Evolutionary conservation across 208 protist species (phyloP).

Genomic region (Leishmania amazonensis): DNA sequence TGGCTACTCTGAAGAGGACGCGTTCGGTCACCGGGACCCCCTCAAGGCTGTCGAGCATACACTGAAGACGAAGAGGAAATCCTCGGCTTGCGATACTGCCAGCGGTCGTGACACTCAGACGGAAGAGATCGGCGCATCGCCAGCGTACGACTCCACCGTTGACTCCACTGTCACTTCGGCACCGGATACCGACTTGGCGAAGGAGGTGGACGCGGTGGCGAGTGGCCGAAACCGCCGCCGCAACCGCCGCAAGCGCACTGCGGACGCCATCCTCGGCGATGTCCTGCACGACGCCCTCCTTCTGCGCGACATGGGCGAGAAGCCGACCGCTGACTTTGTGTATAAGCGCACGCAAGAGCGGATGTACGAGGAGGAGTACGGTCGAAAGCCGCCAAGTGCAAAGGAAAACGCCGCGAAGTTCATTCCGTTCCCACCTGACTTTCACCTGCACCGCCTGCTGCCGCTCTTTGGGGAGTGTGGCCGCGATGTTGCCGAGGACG

Average conservation of each 20-base stretch:
- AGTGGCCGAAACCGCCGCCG: constrained; percentile 40
- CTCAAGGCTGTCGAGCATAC: constrained; percentile 41
- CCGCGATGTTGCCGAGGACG: neutral
- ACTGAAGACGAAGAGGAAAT: constrained; percentile 9
- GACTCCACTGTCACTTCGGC: neutral
- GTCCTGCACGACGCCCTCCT: constrained; percentile 80
- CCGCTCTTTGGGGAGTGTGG: constrained; percentile 29
- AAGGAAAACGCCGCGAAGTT: constrained; percentile 73
- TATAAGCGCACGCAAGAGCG: constrained; percentile 87
- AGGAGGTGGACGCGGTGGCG: constrained; percentile 26
- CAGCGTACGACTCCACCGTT: neutral
- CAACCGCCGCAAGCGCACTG: constrained; percentile 56
- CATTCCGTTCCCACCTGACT: constrained; percentile 77
- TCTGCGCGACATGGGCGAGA: constrained; percentile 81
- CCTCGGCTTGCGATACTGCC: neutral
- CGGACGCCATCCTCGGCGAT: constrained; percentile 80
- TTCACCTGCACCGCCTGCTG: constrained; percentile 63
- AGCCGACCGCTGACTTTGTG: constrained; percentile 78
- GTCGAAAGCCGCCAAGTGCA: constrained; percentile 63
- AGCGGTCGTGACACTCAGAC: neutral
- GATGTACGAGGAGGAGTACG: constrained; percentile 86
- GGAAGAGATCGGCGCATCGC: neutral
- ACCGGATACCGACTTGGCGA: neutral
- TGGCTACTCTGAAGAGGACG: constrained; percentile 55
- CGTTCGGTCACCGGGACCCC: constrained; percentile 54